A percentile compares a stretch with the other conserved stretches of the same genome.
These are phyloP conservation scores for Pseudogymnoascus sp. DNA, from an alignment of 2,329 filamentous ascomycete genomes.

Conservation along the genomic window DNA sequence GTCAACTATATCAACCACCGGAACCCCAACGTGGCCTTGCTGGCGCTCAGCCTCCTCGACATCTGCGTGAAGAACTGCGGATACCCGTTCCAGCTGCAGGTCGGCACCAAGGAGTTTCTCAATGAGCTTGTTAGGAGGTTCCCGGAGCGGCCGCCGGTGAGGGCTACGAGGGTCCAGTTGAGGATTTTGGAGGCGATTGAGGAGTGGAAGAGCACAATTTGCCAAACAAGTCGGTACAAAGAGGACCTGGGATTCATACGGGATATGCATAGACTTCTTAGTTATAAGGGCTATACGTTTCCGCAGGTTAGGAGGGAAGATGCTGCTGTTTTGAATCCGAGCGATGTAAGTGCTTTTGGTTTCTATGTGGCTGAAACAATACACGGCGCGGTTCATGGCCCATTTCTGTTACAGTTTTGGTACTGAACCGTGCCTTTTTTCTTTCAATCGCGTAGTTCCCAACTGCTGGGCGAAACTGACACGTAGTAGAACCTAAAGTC, in stretches of 20 bases:
- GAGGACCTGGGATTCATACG: constrained; percentile 93
- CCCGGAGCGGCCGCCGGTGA: constrained; percentile 82
- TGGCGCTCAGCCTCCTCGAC: constrained; percentile 86
- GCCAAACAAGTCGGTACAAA: constrained; percentile 94
- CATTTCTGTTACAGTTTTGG: too few relatives aligned
- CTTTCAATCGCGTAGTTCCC: not conserved
- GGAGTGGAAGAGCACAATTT: constrained; percentile 97
- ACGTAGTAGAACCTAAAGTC: constrained; percentile 74
- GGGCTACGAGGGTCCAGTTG: constrained; percentile 77
- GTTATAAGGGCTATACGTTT: constrained; percentile 95
- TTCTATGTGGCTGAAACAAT: not conserved
- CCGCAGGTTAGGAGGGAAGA: constrained; percentile 88
- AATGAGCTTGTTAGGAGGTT: constrained; percentile 96
- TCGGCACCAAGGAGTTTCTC: constrained; percentile 96
- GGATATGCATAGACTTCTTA: constrained; percentile 92
- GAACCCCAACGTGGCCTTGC: constrained; percentile 87
- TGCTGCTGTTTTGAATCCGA: constrained; percentile 91
- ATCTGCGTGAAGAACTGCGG: constrained; percentile 99
- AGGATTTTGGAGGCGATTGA: constrained; percentile 94
- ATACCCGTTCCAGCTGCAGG: constrained; percentile 97
- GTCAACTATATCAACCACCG: constrained; percentile 94
- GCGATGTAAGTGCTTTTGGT: constrained; percentile 62
- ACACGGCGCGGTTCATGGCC: too few relatives aligned
- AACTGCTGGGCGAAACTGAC: constrained; percentile 22
- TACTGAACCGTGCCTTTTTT: too few relatives aligned